These are phyloP conservation scores for Alternaria sp. DNA, from an alignment of 2,329 filamentous ascomycete genomes.

Conservation along the genomic window DNA sequence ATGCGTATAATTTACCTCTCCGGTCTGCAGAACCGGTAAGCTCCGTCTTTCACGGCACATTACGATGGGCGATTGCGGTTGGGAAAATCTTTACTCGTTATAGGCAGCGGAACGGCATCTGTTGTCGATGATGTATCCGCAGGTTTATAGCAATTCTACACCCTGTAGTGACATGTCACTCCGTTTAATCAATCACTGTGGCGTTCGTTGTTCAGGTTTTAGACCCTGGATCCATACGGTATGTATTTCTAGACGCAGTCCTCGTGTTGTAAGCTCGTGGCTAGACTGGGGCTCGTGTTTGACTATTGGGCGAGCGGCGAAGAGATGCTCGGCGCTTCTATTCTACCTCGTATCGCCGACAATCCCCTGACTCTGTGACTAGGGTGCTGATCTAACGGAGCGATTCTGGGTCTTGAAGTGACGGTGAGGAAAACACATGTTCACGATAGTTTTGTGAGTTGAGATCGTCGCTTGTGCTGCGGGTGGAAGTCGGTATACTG, in stretches of 20 bases:
- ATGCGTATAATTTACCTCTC: background rate
- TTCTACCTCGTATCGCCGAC: background rate
- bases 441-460: background rate
- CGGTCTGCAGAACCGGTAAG: background rate
- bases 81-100: background rate
- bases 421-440: conserved; percentile 3
- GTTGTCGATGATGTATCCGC: background rate
- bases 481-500: background rate
- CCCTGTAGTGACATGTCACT: background rate
- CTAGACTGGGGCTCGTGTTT: conserved; percentile 1
- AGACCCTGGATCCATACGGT: background rate
- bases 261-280: conserved; percentile 1
- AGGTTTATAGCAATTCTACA: conserved; percentile 3
- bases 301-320: background rate
- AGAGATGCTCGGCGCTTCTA: background rate
- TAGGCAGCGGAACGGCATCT: background rate
- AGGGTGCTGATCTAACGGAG: conserved; percentile 1
- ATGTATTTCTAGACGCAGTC: background rate
- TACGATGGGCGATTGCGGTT: conserved; percentile 1
- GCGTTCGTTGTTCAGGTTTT: background rate
- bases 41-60: background rate
- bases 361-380: background rate
- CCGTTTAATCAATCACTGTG: background rate
- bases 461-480: background rate
- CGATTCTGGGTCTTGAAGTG: background rate